phyloP scores from a whole-genome alignment of 2,329 filamentous ascomycete genomes.

The Penicillium verrucosum region DNA sequence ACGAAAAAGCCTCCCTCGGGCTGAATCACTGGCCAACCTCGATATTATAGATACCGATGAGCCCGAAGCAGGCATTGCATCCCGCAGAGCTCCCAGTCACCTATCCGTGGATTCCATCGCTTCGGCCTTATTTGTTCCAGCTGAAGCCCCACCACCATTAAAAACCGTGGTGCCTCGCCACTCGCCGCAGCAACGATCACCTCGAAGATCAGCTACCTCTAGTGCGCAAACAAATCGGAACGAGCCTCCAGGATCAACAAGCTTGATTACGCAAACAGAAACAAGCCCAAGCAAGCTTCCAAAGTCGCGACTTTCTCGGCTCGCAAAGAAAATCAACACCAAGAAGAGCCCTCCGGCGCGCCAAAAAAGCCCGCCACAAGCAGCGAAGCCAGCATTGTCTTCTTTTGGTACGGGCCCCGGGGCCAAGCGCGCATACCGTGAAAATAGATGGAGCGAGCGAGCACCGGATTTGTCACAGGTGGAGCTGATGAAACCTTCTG shows the following conservation, averaged over 20 bases:
- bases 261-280: no score
- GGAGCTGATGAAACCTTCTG: constrained; percentile 35
- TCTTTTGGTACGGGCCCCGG: not conserved
- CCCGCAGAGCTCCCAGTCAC: not conserved
- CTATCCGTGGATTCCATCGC: not conserved
- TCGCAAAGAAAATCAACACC: not conserved
- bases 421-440: not conserved
- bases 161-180: not conserved
- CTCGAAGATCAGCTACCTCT: not conserved
- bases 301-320: not conserved
- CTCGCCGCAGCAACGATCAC: not conserved
- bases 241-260: not conserved
- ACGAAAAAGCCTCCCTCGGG: not conserved
- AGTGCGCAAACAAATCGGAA: not conserved
- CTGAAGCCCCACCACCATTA: not conserved
- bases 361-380: not conserved
- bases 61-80: not conserved
- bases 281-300: not conserved
- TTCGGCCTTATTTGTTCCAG: not conserved
- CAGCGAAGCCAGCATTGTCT: not conserved
- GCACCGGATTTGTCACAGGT: constrained; percentile 37
- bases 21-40: not conserved
- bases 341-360: not conserved
- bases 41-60: not conserved
- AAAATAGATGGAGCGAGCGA: constrained; percentile 27